Base-by-base conservation (phyloP, 768 basidiomycete genomes). In the Myochromella boudieri region DNA sequence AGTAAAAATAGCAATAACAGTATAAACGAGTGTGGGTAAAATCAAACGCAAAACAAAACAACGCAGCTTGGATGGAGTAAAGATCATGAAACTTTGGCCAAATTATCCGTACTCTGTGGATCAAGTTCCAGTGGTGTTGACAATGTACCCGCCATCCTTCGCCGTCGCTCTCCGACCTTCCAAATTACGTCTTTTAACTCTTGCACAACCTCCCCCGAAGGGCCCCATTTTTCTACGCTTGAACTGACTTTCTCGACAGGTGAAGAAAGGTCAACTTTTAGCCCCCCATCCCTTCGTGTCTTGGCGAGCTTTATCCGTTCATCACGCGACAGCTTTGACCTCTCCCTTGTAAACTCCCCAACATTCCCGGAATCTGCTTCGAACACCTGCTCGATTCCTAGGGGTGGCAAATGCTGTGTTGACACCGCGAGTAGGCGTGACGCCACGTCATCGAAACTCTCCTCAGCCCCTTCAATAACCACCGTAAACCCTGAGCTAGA, bases 101-200 rank as follows among this genome's bases (percentile, higher is more conserved):
- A n/a, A n/a, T n/a, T n/a, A n/a, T n/a, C n/a, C n/a, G n/a, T n/a
- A n/a, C n/a, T n/a, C n/a, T n/a, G n/a, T n/a, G n/a, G n/a, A n/a
- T n/a, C n/a, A n/a, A n/a, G n/a, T n/a, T n/a, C n/a, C n/a, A n/a
- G 9, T 31, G 29, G 29, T 31, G n/a, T 31, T 8, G n/a, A n/a
- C 9, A 31, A 31, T 31, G 29, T 8, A 8, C 29, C 56, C 33
- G 61, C 60, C 74, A 84, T 71, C 63, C 72, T 75, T 49, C 84
- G 67, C 61, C 82, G 71, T 57, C 75, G 72, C 65, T 91, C 85
- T 25, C 87, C 78, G 7, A 91, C 89, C 62, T 89, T 85, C 86
- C 85, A 88, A 24, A 91, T 91, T 9, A 91, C 88, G 55, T 91
- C 89, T 62, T 86, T 88, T 52, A 91, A 69, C 62, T 91, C 89